Conservation (phyloP, 2,329 filamentous ascomycete genomes). For the Thielaviopsis euricoi region DNA sequence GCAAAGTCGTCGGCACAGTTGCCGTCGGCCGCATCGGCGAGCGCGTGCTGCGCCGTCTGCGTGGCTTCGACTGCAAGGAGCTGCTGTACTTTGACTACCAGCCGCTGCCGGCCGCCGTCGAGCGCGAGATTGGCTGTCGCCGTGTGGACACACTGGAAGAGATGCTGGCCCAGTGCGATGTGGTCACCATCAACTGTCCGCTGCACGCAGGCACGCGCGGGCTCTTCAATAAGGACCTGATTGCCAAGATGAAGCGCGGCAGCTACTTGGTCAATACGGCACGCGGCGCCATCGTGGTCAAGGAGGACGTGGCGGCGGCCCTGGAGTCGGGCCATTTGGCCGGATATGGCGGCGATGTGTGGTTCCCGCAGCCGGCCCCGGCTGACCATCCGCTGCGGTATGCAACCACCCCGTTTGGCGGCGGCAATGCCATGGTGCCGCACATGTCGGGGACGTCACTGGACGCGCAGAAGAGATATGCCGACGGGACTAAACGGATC, state of each 20-base stretch:
- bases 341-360: conserved; percentile 78
- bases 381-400: conserved; percentile 83
- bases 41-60: conserved; percentile 88
- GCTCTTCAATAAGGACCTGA: conserved; percentile 96
- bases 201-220: conserved; percentile 95
- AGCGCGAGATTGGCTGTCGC: conserved; percentile 90
- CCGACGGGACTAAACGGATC: conserved; percentile 75
- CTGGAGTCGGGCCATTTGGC: conserved; percentile 82
- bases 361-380: conserved; percentile 96
- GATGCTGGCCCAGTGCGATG: conserved; percentile 82
- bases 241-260: conserved; percentile 98
- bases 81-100: conserved; percentile 99
- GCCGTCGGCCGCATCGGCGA: conserved; percentile 95
- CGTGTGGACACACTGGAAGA: conserved; percentile 83
- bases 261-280: conserved; percentile 98
- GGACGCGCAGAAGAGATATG: conserved; percentile 88
- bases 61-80: conserved; percentile 99
- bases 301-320: conserved; percentile 93
- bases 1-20: conserved; percentile 95
- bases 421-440: conserved; percentile 95
- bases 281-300: conserved; percentile 96
- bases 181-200: conserved; percentile 99
- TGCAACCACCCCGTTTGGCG: conserved; percentile 87
- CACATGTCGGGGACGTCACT: conserved; percentile 99
- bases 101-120: conserved; percentile 66